Conservation (phyloP, 2,329 filamentous ascomycete genomes). For the Exophiala sp. region DNA sequence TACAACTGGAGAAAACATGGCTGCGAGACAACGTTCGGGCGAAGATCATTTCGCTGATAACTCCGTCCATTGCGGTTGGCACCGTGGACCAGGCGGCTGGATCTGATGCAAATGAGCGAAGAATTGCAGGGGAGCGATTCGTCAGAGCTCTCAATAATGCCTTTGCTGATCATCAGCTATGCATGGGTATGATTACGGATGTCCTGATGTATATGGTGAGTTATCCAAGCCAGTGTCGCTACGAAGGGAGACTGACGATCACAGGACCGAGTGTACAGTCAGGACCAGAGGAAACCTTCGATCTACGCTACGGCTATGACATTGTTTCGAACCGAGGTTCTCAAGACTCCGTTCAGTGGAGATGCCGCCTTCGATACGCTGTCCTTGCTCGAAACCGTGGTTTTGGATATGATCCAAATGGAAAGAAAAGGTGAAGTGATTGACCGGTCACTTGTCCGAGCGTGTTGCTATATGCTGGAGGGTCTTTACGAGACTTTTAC, state of each 20-base stretch:
- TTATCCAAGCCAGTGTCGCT: conserved; percentile 9
- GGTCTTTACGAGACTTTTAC: conserved; percentile 76
- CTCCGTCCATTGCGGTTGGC: conserved; percentile 62
- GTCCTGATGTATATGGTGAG: conserved; percentile 89
- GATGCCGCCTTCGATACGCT: conserved; percentile 54
- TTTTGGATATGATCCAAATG: conserved; percentile 88
- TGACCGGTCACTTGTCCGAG: conserved; percentile 75
- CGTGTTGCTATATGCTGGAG: conserved; percentile 86
- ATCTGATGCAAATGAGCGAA: conserved; percentile 72
- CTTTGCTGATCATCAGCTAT: conserved; percentile 86
- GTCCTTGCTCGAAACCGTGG: conserved; percentile 72
- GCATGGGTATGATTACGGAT: conserved; percentile 92
- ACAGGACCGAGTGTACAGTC: conserved; percentile 74
- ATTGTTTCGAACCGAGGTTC: conserved; percentile 80
- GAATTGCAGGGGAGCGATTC: conserved; percentile 78
- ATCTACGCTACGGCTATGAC: conserved; percentile 84
- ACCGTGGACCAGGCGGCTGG: conserved; percentile 37
- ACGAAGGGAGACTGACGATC: conserved; percentile 14
- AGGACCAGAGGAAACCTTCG: conserved; percentile 68
- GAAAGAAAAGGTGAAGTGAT: conserved; percentile 88
- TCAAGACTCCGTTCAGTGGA: conserved; percentile 57
- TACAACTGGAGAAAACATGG: conserved; percentile 77
- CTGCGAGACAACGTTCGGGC: conserved; percentile 70
- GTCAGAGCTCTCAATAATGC: conserved; percentile 69
- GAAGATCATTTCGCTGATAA: conserved; percentile 67